Evolutionary conservation across 116 monocot genomes (phyloP).

Genomic region (Thalassia testudinum): DNA sequence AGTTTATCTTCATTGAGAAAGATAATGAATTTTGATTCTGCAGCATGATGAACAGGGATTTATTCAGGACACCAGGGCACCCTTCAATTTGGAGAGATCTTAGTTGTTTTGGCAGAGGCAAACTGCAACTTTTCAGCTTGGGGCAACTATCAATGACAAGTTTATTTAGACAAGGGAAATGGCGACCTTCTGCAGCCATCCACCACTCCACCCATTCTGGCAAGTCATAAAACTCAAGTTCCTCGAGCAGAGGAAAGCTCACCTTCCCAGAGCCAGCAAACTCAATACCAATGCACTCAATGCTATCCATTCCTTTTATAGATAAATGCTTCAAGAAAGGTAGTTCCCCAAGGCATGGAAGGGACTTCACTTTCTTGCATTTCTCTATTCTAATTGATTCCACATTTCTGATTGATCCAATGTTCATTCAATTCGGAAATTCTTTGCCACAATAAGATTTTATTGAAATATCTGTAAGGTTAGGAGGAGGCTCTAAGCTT

Average conservation of each 20-base stretch:
- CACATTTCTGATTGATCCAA: background rate
- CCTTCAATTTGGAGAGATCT: background rate
- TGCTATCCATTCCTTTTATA: conserved; percentile 3
- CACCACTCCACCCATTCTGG: conserved; percentile 10
- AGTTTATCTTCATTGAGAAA: background rate
- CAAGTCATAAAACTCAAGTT: conserved; percentile 10
- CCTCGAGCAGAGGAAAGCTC: conserved; percentile 7
- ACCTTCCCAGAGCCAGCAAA: conserved; percentile 2
- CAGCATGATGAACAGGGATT: conserved; percentile 1
- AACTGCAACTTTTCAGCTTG: conserved; percentile 3
- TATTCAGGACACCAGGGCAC: conserved; percentile 2
- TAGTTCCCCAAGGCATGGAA: conserved; percentile 15
- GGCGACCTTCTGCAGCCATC: conserved; percentile 1
- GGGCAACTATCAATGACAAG: conserved; percentile 24
- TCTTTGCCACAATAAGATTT: conserved; percentile 3
- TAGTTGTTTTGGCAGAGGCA: background rate
- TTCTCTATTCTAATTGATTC: background rate
- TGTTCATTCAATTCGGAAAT: conserved; percentile 11
- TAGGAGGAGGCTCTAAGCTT: conserved; percentile 7
- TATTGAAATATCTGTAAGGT: conserved; percentile 9
- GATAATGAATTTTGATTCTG: conserved; percentile 1
- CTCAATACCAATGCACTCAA: conserved; percentile 4
- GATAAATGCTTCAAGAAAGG: conserved; percentile 6
- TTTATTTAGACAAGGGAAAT: conserved; percentile 15
- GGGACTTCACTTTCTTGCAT: conserved; percentile 3